Evolutionary conservation across 495 filamentous ascomycete genomes (phyloP).

Genomic region (Bacidia rubella): DNA sequence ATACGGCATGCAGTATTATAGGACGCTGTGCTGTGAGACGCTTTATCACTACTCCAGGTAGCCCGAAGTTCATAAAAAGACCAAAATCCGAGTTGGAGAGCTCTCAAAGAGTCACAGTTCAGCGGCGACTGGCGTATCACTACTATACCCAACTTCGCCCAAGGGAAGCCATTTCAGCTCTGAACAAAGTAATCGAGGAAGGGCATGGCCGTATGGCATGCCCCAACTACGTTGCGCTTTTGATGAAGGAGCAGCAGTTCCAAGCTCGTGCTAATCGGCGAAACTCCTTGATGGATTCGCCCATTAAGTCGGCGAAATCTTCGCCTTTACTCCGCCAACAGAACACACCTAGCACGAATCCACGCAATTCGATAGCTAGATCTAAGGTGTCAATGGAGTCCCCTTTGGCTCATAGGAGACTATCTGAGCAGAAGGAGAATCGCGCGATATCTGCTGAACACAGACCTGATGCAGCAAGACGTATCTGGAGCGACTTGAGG

Average conservation of each 20-base stretch:
- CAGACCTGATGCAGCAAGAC: constrained; percentile 3
- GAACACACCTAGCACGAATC: background rate
- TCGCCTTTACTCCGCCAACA: background rate
- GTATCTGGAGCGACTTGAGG: constrained; percentile 1
- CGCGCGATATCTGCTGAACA: background rate
- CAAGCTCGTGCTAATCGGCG: constrained; percentile 12
- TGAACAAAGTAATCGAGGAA: constrained; percentile 15
- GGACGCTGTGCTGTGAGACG: background rate
- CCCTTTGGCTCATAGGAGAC: background rate
- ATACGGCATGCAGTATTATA: constrained; percentile 10
- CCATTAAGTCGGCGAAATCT: background rate
- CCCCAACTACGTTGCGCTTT: constrained; percentile 12
- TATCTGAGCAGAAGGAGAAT: background rate
- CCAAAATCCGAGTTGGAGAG: background rate
- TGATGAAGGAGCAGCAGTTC: constrained; percentile 16
- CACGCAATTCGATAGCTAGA: background rate
- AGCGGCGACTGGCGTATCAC: constrained; percentile 16
- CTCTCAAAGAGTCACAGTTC: constrained; percentile 7
- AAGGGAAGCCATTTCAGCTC: constrained; percentile 8
- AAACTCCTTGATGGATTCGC: constrained; percentile 1
- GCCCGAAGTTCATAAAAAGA: background rate
- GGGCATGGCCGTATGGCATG: constrained; percentile 8
- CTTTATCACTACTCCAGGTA: background rate
- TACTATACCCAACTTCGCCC: constrained; percentile 13
- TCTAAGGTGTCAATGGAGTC: background rate